Evolutionary conservation across 139 green algal genomes (phyloP).

Genomic region (Eudorina sp.): DNA sequence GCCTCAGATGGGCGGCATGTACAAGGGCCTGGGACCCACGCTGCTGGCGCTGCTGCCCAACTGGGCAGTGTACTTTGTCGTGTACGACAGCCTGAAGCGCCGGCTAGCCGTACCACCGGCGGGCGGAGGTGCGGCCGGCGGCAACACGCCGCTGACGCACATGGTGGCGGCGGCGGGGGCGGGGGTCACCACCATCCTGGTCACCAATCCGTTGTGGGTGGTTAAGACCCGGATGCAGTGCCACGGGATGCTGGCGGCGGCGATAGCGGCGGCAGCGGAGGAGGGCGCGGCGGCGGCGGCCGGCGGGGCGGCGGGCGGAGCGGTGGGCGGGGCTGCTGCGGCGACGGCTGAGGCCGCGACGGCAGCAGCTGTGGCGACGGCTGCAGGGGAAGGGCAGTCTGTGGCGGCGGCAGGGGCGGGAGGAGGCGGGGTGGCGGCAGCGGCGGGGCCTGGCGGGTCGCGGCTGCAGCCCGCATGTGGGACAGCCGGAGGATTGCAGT

Average conservation of each 20-base stretch:
- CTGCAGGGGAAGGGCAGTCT: neutral
- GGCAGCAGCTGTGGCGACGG: slow-evolving; percentile 31
- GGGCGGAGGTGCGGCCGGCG: neutral
- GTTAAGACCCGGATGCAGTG: slow-evolving; percentile 97
- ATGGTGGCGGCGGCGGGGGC: slow-evolving; percentile 88
- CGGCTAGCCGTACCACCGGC: neutral
- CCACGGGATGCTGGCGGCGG: slow-evolving; percentile 70
- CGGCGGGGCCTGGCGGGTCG: neutral
- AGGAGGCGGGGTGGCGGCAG: neutral
- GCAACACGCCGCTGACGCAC: slow-evolving; percentile 70
- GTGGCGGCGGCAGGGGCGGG: neutral
- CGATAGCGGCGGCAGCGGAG: neutral
- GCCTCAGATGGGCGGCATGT: slow-evolving; percentile 78
- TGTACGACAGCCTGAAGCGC: slow-evolving; percentile 53
- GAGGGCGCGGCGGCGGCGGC: neutral
- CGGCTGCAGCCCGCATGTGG: neutral
- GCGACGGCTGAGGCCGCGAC: slow-evolving; percentile 79
- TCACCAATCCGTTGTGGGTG: slow-evolving; percentile 98
- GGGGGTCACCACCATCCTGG: slow-evolving; percentile 85
- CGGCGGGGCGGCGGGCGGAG: slow-evolving; percentile 60
- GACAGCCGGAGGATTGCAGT: neutral
- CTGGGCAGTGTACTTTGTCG: slow-evolving; percentile 87
- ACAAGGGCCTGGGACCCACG: slow-evolving; percentile 93
- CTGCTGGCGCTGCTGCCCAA: slow-evolving; percentile 97
- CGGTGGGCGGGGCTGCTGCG: slow-evolving; percentile 73